phyloP scores from a whole-genome alignment of 352 stramenopile genomes.

The Plasmopara viticola region DNA sequence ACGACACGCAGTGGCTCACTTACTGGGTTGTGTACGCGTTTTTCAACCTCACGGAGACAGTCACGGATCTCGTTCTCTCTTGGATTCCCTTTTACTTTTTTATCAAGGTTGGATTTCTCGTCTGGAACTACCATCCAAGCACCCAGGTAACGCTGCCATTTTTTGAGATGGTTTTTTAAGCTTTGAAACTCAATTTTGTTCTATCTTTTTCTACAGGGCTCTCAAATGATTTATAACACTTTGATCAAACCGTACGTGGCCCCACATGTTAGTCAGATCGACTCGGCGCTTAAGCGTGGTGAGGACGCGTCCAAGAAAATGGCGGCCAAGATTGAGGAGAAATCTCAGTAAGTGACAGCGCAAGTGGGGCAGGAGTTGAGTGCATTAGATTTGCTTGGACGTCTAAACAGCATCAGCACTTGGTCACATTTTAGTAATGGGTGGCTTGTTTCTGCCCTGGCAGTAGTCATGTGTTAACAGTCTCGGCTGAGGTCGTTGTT shows the following conservation, averaged over 20 bases:
- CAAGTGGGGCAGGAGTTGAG: background rate
- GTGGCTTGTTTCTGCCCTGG: conserved; percentile 13
- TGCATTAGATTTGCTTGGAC: background rate
- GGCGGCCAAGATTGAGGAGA: conserved; percentile 45
- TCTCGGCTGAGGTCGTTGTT: conserved; percentile 2
- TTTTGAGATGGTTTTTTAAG: background rate
- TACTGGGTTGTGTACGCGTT: conserved; percentile 95
- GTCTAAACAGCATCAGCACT: background rate
- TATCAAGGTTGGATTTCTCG: conserved; percentile 81
- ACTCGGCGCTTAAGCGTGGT: conserved; percentile 53
- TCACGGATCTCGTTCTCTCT: conserved; percentile 76
- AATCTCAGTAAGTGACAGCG: conserved; percentile 21
- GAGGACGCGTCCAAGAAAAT: conserved; percentile 46
- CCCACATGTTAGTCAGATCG: conserved; percentile 60
- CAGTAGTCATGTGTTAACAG: conserved; percentile 11
- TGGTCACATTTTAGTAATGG: conserved; percentile 15
- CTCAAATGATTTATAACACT: conserved; percentile 78
- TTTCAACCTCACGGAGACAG: conserved; percentile 93
- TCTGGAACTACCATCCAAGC: conserved; percentile 79
- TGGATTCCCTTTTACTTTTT: conserved; percentile 88
- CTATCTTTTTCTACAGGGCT: conserved; percentile 36
- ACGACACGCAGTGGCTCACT: conserved; percentile 87
- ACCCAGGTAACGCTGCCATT: conserved; percentile 32
- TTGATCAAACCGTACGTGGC: conserved; percentile 80
- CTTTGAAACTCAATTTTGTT: conserved; percentile 6